phyloP scores from a whole-genome alignment of 2,329 filamentous ascomycete genomes.

The Trichoderma harzianum region DNA sequence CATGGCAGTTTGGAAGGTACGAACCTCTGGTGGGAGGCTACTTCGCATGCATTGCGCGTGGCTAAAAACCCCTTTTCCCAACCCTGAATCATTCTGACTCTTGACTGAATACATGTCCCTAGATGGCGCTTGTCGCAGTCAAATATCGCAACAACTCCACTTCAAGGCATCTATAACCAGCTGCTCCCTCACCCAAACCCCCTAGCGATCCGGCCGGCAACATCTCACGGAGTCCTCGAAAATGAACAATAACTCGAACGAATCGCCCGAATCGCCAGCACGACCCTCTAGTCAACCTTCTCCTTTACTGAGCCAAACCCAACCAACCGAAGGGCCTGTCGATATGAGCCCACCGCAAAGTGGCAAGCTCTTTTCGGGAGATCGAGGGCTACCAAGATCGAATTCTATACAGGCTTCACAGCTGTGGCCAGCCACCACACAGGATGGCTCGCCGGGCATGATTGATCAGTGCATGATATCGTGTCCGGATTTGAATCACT shows the following conservation, averaged over 20 bases:
- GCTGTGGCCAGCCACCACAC: background rate
- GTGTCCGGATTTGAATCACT: slow-evolving; percentile 20
- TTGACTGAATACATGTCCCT: background rate
- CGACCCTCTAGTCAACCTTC: background rate
- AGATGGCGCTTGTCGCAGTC: background rate
- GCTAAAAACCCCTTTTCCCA: background rate
- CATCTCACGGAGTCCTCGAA: background rate
- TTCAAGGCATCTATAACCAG: background rate
- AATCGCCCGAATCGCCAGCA: background rate
- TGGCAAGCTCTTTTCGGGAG: slow-evolving; percentile 2
- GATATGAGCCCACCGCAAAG: background rate
- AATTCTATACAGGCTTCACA: background rate
- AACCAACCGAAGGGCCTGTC: background rate
- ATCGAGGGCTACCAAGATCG: slow-evolving; percentile 6
- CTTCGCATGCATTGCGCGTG: background rate
- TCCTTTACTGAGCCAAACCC: background rate
- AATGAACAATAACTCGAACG: background rate
- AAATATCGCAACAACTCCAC: background rate
- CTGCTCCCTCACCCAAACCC: background rate
- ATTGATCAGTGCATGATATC: slow-evolving; percentile 17
- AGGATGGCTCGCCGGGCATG: background rate
- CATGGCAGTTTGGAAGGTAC: background rate
- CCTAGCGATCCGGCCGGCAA: background rate
- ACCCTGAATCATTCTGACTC: background rate
- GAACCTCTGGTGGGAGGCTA: background rate